Conservation (phyloP, 2,329 filamentous ascomycete genomes). For the Alternaria atra region DNA sequence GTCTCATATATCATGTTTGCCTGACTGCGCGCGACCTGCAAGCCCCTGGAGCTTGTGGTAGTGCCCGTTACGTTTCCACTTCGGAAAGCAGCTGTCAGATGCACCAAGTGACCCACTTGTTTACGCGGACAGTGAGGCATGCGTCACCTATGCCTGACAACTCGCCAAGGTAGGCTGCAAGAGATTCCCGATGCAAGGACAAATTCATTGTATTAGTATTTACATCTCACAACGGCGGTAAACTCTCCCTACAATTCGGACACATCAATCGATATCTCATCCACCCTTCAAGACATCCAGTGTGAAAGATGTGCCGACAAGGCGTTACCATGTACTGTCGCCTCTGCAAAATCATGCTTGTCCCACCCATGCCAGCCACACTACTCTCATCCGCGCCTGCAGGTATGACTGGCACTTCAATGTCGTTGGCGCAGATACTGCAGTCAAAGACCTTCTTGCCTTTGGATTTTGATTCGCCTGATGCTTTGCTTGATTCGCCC, state of each 20-base stretch:
- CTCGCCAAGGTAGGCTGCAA: background rate
- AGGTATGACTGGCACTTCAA: conserved; percentile 85
- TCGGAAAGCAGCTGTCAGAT: background rate
- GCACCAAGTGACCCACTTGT: conserved; percentile 8
- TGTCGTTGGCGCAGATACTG: conserved; percentile 90
- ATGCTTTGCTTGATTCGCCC: conserved; percentile 26
- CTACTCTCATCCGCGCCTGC: conserved; percentile 49
- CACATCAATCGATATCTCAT: conserved; percentile 93
- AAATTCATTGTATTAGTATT: background rate
- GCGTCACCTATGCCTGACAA: background rate
- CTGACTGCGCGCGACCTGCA: background rate
- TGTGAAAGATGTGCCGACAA: conserved; percentile 96
- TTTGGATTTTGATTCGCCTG: conserved; percentile 59
- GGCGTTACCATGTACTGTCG: conserved; percentile 96
- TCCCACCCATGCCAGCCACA: conserved; percentile 56
- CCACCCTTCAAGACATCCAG: conserved; percentile 90
- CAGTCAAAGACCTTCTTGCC: conserved; percentile 80
- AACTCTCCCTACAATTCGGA: conserved; percentile 89
- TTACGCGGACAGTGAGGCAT: conserved; percentile 9
- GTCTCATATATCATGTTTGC: too few species aligned
- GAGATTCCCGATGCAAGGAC: background rate
- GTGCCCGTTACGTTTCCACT: background rate
- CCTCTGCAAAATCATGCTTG: conserved; percentile 73
- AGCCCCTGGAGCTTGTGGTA: conserved; percentile 9
- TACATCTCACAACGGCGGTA: conserved; percentile 76